phyloP scores from a whole-genome alignment of 148 eudicot species.

The Chenopodium album region DNA sequence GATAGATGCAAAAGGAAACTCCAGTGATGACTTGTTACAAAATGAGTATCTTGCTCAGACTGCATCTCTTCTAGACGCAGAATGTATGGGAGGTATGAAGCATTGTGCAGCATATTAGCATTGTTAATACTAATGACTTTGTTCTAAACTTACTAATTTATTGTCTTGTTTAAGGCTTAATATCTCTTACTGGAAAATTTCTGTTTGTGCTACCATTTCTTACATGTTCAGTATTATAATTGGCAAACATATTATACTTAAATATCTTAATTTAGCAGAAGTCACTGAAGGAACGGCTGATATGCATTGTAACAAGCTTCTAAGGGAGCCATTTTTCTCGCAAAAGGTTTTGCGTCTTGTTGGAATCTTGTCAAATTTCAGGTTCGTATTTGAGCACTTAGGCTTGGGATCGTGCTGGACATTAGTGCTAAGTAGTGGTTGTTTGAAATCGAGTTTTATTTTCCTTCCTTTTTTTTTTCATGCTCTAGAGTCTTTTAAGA shows the following conservation, averaged over 20 bases:
- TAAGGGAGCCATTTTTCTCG: slow-evolving; percentile 81
- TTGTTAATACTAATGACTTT: neutral
- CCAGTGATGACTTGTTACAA: slow-evolving; percentile 44
- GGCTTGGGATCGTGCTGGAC: slow-evolving; percentile 1
- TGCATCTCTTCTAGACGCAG: slow-evolving; percentile 40
- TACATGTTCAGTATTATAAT: neutral
- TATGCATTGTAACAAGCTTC: slow-evolving; percentile 40
- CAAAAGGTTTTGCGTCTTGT: slow-evolving; percentile 68
- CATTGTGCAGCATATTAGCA: neutral
- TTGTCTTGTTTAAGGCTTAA: neutral
- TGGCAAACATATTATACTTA: neutral
- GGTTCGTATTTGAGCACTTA: slow-evolving; percentile 47
- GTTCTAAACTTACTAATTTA: neutral
- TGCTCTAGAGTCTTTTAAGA: neutral
- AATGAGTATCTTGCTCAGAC: slow-evolving; percentile 56
- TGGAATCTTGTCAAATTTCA: slow-evolving; percentile 68
- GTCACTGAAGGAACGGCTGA: slow-evolving; percentile 47
- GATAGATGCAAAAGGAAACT: slow-evolving; percentile 49
- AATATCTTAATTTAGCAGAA: slow-evolving; percentile 19
- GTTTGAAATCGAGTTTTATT: neutral
- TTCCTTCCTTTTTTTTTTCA: neutral
- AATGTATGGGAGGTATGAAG: slow-evolving; percentile 54
- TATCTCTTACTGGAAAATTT: neutral
- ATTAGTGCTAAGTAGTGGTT: neutral
- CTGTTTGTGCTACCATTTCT: neutral